Percentiles rank a stretch among this genome's conserved stretches.
phyloP scores from a whole-genome alignment of 2,329 filamentous ascomycete species.

The Corinectria fuckeliana region DNA sequence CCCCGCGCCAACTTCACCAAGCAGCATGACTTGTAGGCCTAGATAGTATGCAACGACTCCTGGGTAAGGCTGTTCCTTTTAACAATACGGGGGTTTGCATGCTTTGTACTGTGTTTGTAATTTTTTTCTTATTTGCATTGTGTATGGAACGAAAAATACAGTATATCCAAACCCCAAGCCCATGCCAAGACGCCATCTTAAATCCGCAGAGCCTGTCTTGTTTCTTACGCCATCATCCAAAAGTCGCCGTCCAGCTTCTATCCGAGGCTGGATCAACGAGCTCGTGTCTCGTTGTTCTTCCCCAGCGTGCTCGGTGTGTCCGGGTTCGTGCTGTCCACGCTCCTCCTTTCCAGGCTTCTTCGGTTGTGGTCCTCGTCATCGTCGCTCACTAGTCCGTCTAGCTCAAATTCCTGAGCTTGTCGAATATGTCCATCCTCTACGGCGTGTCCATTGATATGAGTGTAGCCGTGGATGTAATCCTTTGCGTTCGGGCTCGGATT shows the following conservation, averaged over 20 bases:
- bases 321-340: slow-evolving; percentile 40
- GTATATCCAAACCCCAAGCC: too few species aligned
- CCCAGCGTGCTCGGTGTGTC: slow-evolving; percentile 51
- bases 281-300: slow-evolving; percentile 40
- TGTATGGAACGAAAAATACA: too few species aligned
- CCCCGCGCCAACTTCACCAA: background rate
- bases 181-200: background rate
- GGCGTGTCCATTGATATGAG: slow-evolving; percentile 41
- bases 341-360: slow-evolving; percentile 44
- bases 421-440: slow-evolving; percentile 65
- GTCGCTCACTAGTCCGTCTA: slow-evolving; percentile 88
- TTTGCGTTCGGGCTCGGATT: slow-evolving; percentile 47
- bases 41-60: background rate
- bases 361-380: slow-evolving; percentile 72
- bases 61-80: too few species aligned
- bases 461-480: slow-evolving; percentile 46
- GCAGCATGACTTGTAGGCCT: background rate
- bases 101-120: background rate
- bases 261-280: background rate
- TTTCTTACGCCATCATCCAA: background rate
- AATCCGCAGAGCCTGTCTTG: background rate
- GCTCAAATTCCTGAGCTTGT: slow-evolving; percentile 91
- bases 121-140: background rate
- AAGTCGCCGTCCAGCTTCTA: too few species aligned
- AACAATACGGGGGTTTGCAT: too few species aligned